These are phyloP conservation scores for Blastobotrys capitulatus DNA, from an alignment of 1,139 yeast species.

Conservation along the genomic window DNA sequence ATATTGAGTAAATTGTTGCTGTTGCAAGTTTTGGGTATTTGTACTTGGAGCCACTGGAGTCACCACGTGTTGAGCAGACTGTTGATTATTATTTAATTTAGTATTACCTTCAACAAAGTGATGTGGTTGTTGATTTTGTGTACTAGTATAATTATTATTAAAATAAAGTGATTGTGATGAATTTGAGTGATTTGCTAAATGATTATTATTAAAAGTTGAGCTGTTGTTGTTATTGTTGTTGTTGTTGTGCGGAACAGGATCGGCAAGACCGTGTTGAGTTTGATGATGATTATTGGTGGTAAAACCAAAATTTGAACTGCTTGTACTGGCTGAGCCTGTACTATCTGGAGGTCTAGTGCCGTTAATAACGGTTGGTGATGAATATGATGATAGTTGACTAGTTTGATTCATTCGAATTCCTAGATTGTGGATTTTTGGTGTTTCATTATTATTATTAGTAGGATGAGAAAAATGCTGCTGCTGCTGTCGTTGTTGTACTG, in stretches of 20 bases:
- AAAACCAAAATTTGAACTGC: background rate
- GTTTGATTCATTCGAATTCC: background rate
- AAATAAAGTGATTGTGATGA: background rate
- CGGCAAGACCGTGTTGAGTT: background rate
- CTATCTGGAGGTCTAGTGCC: background rate
- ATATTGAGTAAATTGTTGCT: background rate
- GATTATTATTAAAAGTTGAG: background rate
- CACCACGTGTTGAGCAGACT: background rate
- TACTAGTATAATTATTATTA: background rate
- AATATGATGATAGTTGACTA: background rate
- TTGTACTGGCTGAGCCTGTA: background rate
- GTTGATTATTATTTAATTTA: background rate
- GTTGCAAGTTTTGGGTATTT: background rate
- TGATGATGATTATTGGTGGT: background rate
- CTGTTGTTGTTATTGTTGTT: too few relatives aligned
- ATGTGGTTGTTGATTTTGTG: background rate
- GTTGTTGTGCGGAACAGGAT: background rate
- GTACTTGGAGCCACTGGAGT: background rate
- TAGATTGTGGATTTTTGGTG: background rate
- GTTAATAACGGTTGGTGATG: background rate
- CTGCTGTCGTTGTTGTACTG: background rate
- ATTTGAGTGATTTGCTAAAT: background rate
- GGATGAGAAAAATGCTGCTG: background rate
- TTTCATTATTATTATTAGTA: background rate
- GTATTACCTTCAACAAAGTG: too few relatives aligned